Base-by-base conservation (phyloP, 2,329 filamentous ascomycete species). In the Trichoderma polysporum region DNA sequence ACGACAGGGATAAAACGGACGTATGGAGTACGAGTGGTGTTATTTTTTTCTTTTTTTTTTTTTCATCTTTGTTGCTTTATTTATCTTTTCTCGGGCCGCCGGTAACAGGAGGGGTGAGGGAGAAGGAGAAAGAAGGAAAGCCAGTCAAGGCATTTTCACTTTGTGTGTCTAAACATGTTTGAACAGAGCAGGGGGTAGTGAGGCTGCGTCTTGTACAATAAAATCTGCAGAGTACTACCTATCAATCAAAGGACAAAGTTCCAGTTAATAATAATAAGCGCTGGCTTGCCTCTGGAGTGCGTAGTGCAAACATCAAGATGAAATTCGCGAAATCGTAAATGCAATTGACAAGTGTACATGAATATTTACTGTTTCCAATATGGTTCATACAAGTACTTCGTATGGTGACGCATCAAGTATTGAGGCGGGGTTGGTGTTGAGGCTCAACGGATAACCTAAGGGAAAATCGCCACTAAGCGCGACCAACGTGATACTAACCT, bases 1-100 rank as follows among this genome's bases (percentile, higher is more conserved):
- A 66, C 56, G 50, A 54, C 29, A 47, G 64, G 64, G 64, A 66
- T 66, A 66, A 70, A 68, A 70, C 60, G 65, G 69, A 68, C 57
- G 65, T 57, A 60, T 53, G 69, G 69, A 68, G 69, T 70, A 62
- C 41, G 52, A 63, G 35, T 65, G 63, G 29, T 49, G 56, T 54
- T 53, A 10, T 58, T 53, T 53, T 50, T 27, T 31, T n/a, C n/a
- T n/a, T 35, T 49, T 50, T 19, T 15, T 50, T 35, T 60, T 27
- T 35, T 35, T 12, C 17, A 15, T 41, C 31, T 59, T 60, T n/a
- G 27, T 29, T 50, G 25, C n/a, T 50, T 15, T 17, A 29, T 58
- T 27, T 57, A 17, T 13, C 33, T 39, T 39, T 13, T 19, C 17
- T 31, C 10, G 15, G 63, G 49, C 27, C 25, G 49, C 39, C 54